Evolutionary conservation across 2,329 filamentous ascomycete species (phyloP).

Genomic region (Pseudogymnoascus sp.): DNA sequence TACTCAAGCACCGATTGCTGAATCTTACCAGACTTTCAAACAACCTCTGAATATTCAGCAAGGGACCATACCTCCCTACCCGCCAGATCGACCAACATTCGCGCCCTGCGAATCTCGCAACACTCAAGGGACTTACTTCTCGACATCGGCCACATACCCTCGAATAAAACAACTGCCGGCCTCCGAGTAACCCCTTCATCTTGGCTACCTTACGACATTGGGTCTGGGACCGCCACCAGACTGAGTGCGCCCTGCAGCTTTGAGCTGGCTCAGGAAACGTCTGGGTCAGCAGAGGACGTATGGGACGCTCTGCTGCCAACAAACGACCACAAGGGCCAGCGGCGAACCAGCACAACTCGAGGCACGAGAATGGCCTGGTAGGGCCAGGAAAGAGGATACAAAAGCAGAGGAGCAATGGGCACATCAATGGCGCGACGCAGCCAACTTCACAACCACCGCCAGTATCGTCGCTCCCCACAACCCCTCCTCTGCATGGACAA

Average conservation of each 20-base stretch:
- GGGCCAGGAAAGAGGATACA: slow-evolving; percentile 58
- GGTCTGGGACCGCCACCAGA: slow-evolving; percentile 5
- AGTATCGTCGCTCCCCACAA: slow-evolving; percentile 33
- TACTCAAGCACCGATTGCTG: slow-evolving; percentile 1
- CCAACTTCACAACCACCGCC: slow-evolving; percentile 28
- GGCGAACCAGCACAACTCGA: slow-evolving; percentile 59
- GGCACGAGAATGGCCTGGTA: slow-evolving; percentile 83
- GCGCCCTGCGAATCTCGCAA: not conserved
- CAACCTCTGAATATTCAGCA: not conserved
- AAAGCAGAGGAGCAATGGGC: slow-evolving; percentile 47
- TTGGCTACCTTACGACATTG: slow-evolving; percentile 7
- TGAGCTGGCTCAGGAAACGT: slow-evolving; percentile 28
- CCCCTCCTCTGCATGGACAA: slow-evolving; percentile 32
- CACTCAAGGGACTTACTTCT: not conserved
- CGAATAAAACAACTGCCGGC: not conserved
- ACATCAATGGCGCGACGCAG: slow-evolving; percentile 43
- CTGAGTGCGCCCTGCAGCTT: slow-evolving; percentile 7
- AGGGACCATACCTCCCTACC: not conserved
- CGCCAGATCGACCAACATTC: not conserved
- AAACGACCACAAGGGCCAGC: slow-evolving; percentile 37
- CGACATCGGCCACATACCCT: not conserved
- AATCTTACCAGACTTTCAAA: slow-evolving; percentile 6
- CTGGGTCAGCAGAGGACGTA: slow-evolving; percentile 30
- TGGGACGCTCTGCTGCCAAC: slow-evolving; percentile 27
- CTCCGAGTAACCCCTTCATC: not conserved